These are phyloP conservation scores for Haplosporangium sp. DNA, from an alignment of 371 early-diverging fungal genomes.

Conservation along the genomic window DNA sequence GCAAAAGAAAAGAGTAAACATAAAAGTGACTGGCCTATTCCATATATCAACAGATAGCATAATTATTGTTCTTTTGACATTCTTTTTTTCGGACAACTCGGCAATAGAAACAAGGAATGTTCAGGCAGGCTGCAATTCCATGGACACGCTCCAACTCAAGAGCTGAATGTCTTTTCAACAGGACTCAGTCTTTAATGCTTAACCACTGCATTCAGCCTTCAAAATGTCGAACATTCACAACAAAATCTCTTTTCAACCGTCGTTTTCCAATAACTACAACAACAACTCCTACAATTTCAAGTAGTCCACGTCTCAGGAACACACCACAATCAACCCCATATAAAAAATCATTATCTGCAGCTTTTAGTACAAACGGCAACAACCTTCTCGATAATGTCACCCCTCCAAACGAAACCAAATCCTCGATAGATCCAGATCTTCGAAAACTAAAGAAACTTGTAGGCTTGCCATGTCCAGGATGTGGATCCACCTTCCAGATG, in stretches of 20 bases:
- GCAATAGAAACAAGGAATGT: neutral
- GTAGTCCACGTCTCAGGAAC: neutral
- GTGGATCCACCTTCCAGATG: slow-evolving; percentile 43
- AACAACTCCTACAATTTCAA: neutral
- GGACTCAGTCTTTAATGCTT: neutral
- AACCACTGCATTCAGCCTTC: neutral
- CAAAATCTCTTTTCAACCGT: neutral
- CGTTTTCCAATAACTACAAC: neutral
- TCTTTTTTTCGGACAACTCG: neutral
- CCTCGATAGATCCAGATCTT: neutral
- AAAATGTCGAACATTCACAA: neutral
- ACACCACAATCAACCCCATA: neutral
- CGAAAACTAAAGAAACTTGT: slow-evolving; percentile 14
- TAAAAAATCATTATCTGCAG: slow-evolving; percentile 1
- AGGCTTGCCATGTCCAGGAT: slow-evolving; percentile 49
- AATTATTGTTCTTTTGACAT: neutral
- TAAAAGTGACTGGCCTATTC: slow-evolving; percentile 2
- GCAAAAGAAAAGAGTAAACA: neutral
- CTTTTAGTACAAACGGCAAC: slow-evolving; percentile 12
- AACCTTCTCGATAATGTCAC: neutral
- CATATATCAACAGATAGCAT: neutral
- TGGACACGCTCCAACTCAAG: slow-evolving; percentile 2
- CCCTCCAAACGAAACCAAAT: neutral
- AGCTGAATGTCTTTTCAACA: neutral
- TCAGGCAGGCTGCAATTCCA: neutral